Percentiles rank a stretch among this genome's conserved stretches.
Evolutionary conservation across 176 grass and related monocot species (phyloP).

Genomic region (Triticum urartu): DNA sequence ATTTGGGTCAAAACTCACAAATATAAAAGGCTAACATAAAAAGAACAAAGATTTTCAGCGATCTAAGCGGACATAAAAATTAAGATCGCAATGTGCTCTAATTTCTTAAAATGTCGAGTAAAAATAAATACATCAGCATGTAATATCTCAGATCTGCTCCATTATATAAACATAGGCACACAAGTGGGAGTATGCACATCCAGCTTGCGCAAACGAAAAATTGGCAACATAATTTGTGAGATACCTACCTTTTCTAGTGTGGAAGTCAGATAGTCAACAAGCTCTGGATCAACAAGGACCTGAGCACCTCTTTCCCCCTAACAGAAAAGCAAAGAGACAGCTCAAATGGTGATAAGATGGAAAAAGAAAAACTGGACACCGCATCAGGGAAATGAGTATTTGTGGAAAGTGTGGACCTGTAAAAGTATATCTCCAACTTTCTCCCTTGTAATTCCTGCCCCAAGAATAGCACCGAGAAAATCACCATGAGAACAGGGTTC

Average conservation of each 20-base stretch:
- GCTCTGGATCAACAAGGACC: constrained; percentile 87
- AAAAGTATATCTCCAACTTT: constrained; percentile 96
- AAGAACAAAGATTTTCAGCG: neutral
- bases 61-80: neutral
- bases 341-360: neutral
- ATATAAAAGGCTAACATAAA: neutral
- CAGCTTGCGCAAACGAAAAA: neutral
- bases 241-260: constrained; percentile 72
- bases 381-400: constrained; percentile 3
- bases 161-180: constrained; percentile 1
- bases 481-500: constrained; percentile 90
- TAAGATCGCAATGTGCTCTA: neutral
- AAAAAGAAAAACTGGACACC: neutral
- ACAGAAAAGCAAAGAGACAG: constrained; percentile 27
- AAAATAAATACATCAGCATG: neutral
- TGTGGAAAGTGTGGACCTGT: constrained; percentile 55
- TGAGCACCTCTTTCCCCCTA: constrained; percentile 87
- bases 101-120: constrained; percentile 16
- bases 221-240: constrained; percentile 10
- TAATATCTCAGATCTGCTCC: constrained; percentile 8
- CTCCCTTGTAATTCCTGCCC: constrained; percentile 82
- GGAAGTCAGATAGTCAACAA: constrained; percentile 71
- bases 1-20: constrained; percentile 10
- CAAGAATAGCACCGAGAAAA: constrained; percentile 91
- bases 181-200: neutral